Base-by-base conservation (phyloP, 2,329 filamentous ascomycete species). In the Ceratocystiopsis minuta region DNA sequence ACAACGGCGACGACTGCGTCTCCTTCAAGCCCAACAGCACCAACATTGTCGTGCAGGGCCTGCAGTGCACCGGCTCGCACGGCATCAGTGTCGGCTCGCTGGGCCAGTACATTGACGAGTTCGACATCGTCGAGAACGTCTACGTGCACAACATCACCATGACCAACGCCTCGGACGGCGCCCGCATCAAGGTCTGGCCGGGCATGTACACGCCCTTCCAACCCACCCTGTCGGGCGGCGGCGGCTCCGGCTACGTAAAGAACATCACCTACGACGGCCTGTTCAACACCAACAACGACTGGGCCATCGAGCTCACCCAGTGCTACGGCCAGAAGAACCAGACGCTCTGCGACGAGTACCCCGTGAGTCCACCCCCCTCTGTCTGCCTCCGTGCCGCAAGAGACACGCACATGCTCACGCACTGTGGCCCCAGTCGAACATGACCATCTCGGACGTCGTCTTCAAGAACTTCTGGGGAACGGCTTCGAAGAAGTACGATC, bases 1-100 rank as follows among this genome's bases (percentile, higher is more conserved):
- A 74, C 53, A 80, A 79, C 48, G 74, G 75, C 34, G 76, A 81
- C 53, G 74, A 78, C 52, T 78, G 74, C 46, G 68, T 78, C 35
- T 70, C 68, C 1, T 74, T 76, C 62, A 78, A 77, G 56, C 72
- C 72, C 12, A 77, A 77, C 56, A 67, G 62, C 48, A 73, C 69
- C 34, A 60, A 73, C 48, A 67, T 76, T 16, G 54, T 75, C 18
- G 65, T 76, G 9, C 67, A 75, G 52, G 73, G 72, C 49, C 59
- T 77, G 4, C 55, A 64, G 47, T 78, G 73, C 60, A 75, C 72
- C 48, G 71, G 72, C 41, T 72, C 66, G 9, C 73, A 78, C 54
- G 73, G 73, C 36, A 73, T 77, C 50, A 68, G 63, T 28, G 70
- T 78, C 16, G 74, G 73, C 20, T 72, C 67, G 10, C 57, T 78